Conservation (phyloP, 768 basidiomycete genomes). For the Phylloporus scabripes region DNA sequence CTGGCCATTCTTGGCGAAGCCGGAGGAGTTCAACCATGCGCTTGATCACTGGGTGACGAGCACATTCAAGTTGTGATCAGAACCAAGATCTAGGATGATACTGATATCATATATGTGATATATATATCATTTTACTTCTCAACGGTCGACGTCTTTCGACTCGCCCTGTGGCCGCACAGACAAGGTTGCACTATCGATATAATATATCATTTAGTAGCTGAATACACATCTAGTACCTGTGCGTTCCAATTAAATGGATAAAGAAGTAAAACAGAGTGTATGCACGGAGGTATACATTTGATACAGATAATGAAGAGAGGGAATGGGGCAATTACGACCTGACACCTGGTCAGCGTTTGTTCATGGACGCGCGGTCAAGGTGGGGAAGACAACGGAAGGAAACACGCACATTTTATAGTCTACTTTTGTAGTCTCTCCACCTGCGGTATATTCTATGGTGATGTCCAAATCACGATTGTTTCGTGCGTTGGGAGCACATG, state of each 20-base stretch:
- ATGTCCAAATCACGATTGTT: slow-evolving; percentile 98
- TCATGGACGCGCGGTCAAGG: slow-evolving; percentile 5
- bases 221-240: slow-evolving; percentile 27
- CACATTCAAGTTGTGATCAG: slow-evolving; percentile 14
- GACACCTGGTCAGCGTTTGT: slow-evolving; percentile 60
- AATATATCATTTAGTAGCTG: slow-evolving; percentile 5
- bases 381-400: slow-evolving; percentile 17
- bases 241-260: slow-evolving; percentile 4
- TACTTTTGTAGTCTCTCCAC: slow-evolving; percentile 32
- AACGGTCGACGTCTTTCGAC: not conserved
- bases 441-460: slow-evolving; percentile 60
- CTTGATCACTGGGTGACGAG: slow-evolving; percentile 31
- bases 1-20: slow-evolving; percentile 33
- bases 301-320: not conserved
- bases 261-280: slow-evolving; percentile 2
- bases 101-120: not conserved
- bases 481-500: slow-evolving; percentile 82
- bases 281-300: slow-evolving; percentile 10
- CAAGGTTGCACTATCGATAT: not conserved
- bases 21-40: slow-evolving; percentile 32
- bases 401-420: slow-evolving; percentile 84
- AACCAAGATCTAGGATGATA: not conserved
- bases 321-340: slow-evolving; percentile 54
- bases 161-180: not conserved
- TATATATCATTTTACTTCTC: not conserved